Percentiles rank a stretch among this genome's conserved stretches.
Evolutionary conservation across 257 asterid genomes (phyloP).

Genomic region (Jaltomata sinuosa): DNA sequence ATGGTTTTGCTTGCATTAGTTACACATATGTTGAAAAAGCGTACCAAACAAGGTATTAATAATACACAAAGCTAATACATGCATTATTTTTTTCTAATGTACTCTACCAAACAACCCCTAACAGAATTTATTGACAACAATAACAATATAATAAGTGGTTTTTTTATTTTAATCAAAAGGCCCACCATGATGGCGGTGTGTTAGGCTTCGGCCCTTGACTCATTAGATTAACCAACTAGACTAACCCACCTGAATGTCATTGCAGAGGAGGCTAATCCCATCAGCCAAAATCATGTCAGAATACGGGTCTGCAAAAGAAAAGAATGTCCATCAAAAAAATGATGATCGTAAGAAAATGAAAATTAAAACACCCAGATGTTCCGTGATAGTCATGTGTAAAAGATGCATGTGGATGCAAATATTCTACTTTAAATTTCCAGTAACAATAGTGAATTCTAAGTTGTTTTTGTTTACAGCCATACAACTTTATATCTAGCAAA

Average conservation of each 20-base stretch:
- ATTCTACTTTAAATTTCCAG: background rate
- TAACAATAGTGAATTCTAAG: background rate
- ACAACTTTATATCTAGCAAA: background rate
- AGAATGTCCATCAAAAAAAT: background rate
- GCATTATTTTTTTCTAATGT: too few relatives aligned
- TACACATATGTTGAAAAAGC: too few relatives aligned
- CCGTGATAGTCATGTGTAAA: background rate
- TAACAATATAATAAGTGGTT: background rate
- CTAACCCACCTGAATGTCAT: conserved; percentile 36
- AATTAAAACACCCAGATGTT: background rate
- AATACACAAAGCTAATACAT: too few relatives aligned
- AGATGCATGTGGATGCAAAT: background rate
- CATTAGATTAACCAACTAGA: background rate
- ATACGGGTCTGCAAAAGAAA: conserved; percentile 23
- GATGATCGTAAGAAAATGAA: background rate
- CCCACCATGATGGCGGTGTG: background rate
- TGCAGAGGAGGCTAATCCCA: conserved; percentile 40
- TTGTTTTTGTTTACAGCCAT: background rate
- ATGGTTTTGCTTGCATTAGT: too few relatives aligned
- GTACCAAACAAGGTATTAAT: too few relatives aligned
- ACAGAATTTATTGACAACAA: background rate
- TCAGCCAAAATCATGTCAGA: conserved; percentile 48
- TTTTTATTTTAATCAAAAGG: background rate
- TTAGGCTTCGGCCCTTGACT: background rate
- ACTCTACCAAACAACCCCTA: too few relatives aligned